Evolutionary conservation across 1,139 yeast species (phyloP), one percentile per base, ranked within the genome.

Genomic region (Nakaseomyces glabratus): DNA sequence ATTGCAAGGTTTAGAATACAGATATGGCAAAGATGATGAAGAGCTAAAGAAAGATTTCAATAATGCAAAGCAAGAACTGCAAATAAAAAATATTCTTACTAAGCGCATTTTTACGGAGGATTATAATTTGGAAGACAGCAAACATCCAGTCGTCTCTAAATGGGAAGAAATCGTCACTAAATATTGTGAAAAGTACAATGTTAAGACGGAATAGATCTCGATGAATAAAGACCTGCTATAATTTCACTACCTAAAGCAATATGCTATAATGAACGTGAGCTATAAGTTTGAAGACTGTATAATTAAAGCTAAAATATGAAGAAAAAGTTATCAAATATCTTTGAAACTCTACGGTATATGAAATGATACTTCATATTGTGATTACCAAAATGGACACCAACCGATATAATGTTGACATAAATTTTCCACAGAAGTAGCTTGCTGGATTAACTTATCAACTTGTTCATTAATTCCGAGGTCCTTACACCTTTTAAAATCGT

Each of bases 341-440:
- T n/a, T n/a, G n/a, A n/a, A n/a, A n/a, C n/a, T n/a, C n/a, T n/a
- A n/a, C n/a, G n/a, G n/a, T n/a, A n/a, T n/a, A 20, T 20, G 22
- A 20, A 20, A 20, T 20, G 9, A n/a, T n/a, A n/a, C n/a, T n/a
- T n/a, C n/a, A n/a, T n/a, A n/a, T n/a, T n/a, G n/a, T n/a, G n/a
- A n/a, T 42, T 35, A 88, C 97, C 98, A 90, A 73, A 88, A 90
- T 1, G 97, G 82, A 62, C 98, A 90, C 98, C 99, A 93, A 12
- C 99, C 99, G 44, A 93, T 82, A 55, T 84, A 93, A 58, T 90
- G 98, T 58, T 86, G 95, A 55, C 98, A 90, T 39, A 93, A 63
- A 50, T 90, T 90, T 56, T 93, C 98, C 18, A 90, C 94, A 38
- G 94, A 82, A 0, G 97, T 90, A 1, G 98, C 98, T 55, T 93